phyloP scores from a whole-genome alignment of 371 early-diverging fungal genomes.

The Rhizopus sp. region DNA sequence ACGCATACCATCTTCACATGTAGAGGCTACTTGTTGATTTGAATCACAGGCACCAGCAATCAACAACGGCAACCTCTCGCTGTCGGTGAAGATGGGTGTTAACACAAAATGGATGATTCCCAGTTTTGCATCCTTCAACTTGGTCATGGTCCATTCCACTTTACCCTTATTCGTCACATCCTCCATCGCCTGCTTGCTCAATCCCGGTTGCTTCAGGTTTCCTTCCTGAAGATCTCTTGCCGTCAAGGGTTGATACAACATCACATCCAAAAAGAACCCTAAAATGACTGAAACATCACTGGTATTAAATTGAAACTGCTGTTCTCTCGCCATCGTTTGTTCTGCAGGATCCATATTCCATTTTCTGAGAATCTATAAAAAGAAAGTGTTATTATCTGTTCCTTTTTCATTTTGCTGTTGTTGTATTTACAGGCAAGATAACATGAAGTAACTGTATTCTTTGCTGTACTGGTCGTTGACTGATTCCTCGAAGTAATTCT shows the following conservation, averaged over 20 bases:
- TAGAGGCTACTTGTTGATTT: slow-evolving; percentile 64
- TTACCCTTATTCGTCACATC: slow-evolving; percentile 70
- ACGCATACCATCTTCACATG: slow-evolving; percentile 75
- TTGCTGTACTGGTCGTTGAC: slow-evolving; percentile 56
- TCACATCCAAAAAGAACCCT: slow-evolving; percentile 62
- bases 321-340: slow-evolving; percentile 43
- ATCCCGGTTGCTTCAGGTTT: slow-evolving; percentile 18
- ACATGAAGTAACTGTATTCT: slow-evolving; percentile 66
- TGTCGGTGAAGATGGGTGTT: slow-evolving; percentile 46
- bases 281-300: slow-evolving; percentile 59
- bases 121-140: slow-evolving; percentile 47
- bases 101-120: slow-evolving; percentile 45
- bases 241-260: slow-evolving; percentile 62
- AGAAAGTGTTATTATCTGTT: neutral
- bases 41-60: slow-evolving; percentile 68
- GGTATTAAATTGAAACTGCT: slow-evolving; percentile 55
- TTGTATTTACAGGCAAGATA: slow-evolving; percentile 57
- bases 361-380: slow-evolving; percentile 50
- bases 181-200: slow-evolving; percentile 57
- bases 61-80: slow-evolving; percentile 62
- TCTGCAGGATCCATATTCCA: slow-evolving; percentile 55
- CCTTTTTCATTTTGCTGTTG: neutral
- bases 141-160: slow-evolving; percentile 57
- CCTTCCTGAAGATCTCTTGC: slow-evolving; percentile 24
- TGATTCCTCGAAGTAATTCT: slow-evolving; percentile 57